phyloP scores from a whole-genome alignment of 1,139 yeast genomes.

The Geotrichum klebahnii region DNA sequence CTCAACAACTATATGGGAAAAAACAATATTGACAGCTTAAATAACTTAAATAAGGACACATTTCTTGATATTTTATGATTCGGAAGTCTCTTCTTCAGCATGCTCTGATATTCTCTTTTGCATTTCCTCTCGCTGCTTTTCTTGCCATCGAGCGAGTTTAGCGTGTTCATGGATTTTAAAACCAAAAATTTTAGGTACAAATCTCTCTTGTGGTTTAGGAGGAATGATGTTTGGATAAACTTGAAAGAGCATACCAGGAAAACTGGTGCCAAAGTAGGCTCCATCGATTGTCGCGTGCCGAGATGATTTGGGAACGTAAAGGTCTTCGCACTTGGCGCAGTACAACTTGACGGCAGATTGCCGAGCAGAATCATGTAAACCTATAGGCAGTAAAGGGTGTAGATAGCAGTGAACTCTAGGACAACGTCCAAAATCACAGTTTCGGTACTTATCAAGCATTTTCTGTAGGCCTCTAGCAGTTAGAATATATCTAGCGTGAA shows the following conservation, averaged over 20 bases:
- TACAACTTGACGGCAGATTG: slow-evolving; percentile 81
- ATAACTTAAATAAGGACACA: no score
- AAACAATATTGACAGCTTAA: neutral
- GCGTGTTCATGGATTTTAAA: slow-evolving; percentile 89
- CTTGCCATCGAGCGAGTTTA: slow-evolving; percentile 88
- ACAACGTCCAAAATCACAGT: slow-evolving; percentile 94
- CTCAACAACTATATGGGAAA: no score
- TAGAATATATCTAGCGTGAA: slow-evolving; percentile 79
- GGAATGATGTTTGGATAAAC: slow-evolving; percentile 74
- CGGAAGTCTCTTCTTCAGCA: slow-evolving; percentile 1
- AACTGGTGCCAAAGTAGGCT: slow-evolving; percentile 93
- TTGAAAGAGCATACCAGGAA: slow-evolving; percentile 95
- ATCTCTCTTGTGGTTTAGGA: slow-evolving; percentile 68
- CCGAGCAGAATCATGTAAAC: slow-evolving; percentile 81
- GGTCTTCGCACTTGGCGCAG: slow-evolving; percentile 93
- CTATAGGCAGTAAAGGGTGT: slow-evolving; percentile 89
- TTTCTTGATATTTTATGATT: neutral
- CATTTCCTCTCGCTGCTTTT: slow-evolving; percentile 62
- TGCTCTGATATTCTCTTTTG: slow-evolving; percentile 38
- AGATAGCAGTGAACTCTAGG: slow-evolving; percentile 87
- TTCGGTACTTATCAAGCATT: slow-evolving; percentile 82
- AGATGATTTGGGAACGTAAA: slow-evolving; percentile 84
- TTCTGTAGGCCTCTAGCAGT: slow-evolving; percentile 86
- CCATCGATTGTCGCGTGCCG: slow-evolving; percentile 89
- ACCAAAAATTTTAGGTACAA: slow-evolving; percentile 88